Percentiles rank a stretch among this genome's conserved stretches.
Conservation (phyloP, 2,329 filamentous ascomycete genomes). For the Domatiomyces catenatus region DNA sequence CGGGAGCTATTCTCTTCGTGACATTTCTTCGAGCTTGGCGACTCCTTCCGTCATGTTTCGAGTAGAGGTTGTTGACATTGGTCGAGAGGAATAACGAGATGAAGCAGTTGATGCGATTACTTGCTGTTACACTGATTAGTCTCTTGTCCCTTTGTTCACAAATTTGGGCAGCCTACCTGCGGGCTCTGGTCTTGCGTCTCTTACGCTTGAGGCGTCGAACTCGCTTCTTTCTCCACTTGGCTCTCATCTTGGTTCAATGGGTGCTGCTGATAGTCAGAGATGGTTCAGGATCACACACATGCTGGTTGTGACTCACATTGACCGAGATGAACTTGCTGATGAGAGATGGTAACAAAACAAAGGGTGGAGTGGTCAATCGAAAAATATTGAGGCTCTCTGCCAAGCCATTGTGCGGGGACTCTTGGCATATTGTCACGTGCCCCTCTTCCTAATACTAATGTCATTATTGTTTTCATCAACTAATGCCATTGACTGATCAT, state of each 20-base stretch:
- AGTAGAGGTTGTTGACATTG: conserved; percentile 14
- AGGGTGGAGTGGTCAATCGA: neutral
- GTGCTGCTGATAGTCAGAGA: conserved; percentile 6
- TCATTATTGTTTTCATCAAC: neutral
- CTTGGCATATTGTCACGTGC: neutral
- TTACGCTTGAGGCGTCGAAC: conserved; percentile 98
- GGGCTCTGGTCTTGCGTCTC: conserved; percentile 98
- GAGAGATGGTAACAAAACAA: neutral
- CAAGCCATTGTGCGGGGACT: neutral
- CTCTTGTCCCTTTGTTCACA: neutral
- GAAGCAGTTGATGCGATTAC: conserved; percentile 48
- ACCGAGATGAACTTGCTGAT: neutral
- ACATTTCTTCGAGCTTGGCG: conserved; percentile 4
- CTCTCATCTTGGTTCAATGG: conserved; percentile 47
- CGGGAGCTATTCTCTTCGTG: conserved; percentile 3
- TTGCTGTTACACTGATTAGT: conserved; percentile 38
- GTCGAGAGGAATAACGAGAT: conserved; percentile 33
- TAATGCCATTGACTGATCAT: neutral
- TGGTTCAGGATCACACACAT: neutral
- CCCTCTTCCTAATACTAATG: neutral
- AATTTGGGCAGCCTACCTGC: conserved; percentile 55
- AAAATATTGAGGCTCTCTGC: neutral
- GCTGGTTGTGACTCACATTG: neutral
- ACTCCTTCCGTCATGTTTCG: conserved; percentile 5
- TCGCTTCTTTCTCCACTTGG: conserved; percentile 99